Conservation (phyloP, 495 filamentous ascomycete species). For the Elasticomyces elasticus region DNA sequence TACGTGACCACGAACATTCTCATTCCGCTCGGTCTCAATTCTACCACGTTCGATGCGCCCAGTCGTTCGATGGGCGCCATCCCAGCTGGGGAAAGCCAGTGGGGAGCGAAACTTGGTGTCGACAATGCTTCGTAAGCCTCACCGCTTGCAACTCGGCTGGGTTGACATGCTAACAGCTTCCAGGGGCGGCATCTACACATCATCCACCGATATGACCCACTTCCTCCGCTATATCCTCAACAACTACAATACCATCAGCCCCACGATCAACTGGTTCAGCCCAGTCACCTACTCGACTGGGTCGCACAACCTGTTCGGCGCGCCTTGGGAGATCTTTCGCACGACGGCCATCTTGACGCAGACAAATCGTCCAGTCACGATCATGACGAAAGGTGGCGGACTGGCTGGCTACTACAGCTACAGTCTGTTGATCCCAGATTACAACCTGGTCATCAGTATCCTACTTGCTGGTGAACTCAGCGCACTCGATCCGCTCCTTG, state of each 20-base stretch:
- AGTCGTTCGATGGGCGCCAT: constrained; percentile 22
- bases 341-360: constrained; percentile 10
- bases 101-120: constrained; percentile 3
- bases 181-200: constrained; percentile 27
- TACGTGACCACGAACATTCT: constrained; percentile 25
- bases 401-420: constrained; percentile 19
- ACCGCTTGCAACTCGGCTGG: too few species aligned
- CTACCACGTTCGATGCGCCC: constrained; percentile 21
- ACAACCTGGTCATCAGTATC: constrained; percentile 26
- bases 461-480: constrained; percentile 17
- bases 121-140: constrained; percentile 3
- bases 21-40: constrained; percentile 22
- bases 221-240: constrained; percentile 26
- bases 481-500: constrained; percentile 10
- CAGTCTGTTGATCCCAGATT: constrained; percentile 23
- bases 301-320: constrained; percentile 24
- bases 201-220: constrained; percentile 20
- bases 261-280: constrained; percentile 22
- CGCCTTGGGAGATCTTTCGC: constrained; percentile 30
- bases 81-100: constrained; percentile 19
- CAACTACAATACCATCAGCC: constrained; percentile 7
- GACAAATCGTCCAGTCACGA: constrained; percentile 19
- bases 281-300: constrained; percentile 19
- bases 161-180: constrained; percentile 18
- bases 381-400: constrained; percentile 25